Evolutionary conservation across 2,329 filamentous ascomycete species (phyloP).

Genomic region (Leptographium radiaticola): DNA sequence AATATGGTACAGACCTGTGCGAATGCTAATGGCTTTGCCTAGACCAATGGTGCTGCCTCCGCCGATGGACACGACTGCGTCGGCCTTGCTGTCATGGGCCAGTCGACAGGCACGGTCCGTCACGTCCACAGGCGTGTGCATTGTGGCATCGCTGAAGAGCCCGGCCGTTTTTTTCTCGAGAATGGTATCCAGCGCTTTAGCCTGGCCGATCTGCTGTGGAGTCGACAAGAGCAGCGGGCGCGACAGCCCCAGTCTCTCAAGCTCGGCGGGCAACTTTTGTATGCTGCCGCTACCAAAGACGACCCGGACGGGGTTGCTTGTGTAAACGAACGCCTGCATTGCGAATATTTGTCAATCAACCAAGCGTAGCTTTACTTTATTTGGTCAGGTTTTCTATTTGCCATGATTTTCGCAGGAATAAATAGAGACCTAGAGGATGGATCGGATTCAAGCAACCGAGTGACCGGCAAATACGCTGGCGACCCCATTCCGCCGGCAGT

Average conservation of each 20-base stretch:
- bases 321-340: constrained; percentile 32
- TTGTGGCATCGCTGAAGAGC: constrained; percentile 28
- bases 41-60: constrained; percentile 50
- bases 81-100: constrained; percentile 29
- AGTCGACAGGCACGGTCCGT: constrained; percentile 43
- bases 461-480: too few relatives aligned
- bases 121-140: constrained; percentile 48
- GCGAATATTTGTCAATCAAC: too few relatives aligned
- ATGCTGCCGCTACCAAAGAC: constrained; percentile 41
- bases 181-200: constrained; percentile 27
- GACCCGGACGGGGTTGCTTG: constrained; percentile 33
- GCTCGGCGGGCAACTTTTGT: constrained; percentile 27
- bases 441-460: too few relatives aligned
- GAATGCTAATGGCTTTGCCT: constrained; percentile 36
- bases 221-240: constrained; percentile 40
- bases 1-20: constrained; percentile 7
- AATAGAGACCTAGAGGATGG: too few relatives aligned
- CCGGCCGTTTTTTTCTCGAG: constrained; percentile 17
- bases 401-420: too few relatives aligned
- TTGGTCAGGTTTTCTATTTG: too few relatives aligned
- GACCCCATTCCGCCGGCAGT: too few relatives aligned
- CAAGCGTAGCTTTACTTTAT: too few relatives aligned
- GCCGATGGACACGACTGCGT: constrained; percentile 45
- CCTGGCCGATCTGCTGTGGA: constrained; percentile 33
- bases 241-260: constrained; percentile 22